These are phyloP conservation scores for Lichtheimia ramosa DNA, from an alignment of 371 early-diverging fungal genomes.

Conservation along the genomic window DNA sequence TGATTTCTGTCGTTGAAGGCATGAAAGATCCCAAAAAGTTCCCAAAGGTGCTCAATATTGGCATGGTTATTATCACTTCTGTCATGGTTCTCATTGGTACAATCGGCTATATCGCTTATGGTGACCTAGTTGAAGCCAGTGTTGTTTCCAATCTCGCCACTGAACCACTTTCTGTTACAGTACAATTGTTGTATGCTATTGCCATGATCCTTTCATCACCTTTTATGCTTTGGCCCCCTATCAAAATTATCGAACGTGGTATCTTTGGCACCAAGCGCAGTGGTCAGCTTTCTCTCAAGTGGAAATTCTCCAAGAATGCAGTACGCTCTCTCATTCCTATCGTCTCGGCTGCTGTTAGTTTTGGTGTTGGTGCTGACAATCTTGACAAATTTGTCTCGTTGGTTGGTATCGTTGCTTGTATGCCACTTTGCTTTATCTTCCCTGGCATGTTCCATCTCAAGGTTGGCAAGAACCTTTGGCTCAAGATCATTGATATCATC, in stretches of 20 bases:
- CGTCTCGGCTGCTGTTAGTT: conserved; percentile 59
- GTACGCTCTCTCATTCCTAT: conserved; percentile 51
- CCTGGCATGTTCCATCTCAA: conserved; percentile 73
- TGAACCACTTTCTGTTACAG: conserved; percentile 41
- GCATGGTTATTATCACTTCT: conserved; percentile 55
- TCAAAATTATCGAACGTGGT: conserved; percentile 68
- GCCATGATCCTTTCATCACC: conserved; percentile 76
- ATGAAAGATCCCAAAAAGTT: conserved; percentile 63
- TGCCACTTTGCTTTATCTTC: conserved; percentile 70
- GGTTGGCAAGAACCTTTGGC: conserved; percentile 30
- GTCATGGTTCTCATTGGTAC: conserved; percentile 68
- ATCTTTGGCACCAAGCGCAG: conserved; percentile 32
- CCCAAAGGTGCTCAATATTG: conserved; percentile 54
- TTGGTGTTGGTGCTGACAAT: conserved; percentile 56
- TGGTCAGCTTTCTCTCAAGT: conserved; percentile 27
- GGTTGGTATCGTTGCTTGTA: conserved; percentile 51
- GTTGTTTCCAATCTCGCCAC: conserved; percentile 69
- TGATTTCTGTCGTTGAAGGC: conserved; percentile 56
- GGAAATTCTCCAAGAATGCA: conserved; percentile 71
- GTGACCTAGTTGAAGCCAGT: conserved; percentile 63
- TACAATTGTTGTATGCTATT: conserved; percentile 70
- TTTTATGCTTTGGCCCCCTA: conserved; percentile 72
- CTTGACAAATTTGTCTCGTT: conserved; percentile 75
- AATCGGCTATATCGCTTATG: conserved; percentile 70
- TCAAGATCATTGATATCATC: conserved; percentile 31